Evolutionary conservation across 2,329 filamentous ascomycete species (phyloP).

Genomic region (Monosporascus cannonballus): DNA sequence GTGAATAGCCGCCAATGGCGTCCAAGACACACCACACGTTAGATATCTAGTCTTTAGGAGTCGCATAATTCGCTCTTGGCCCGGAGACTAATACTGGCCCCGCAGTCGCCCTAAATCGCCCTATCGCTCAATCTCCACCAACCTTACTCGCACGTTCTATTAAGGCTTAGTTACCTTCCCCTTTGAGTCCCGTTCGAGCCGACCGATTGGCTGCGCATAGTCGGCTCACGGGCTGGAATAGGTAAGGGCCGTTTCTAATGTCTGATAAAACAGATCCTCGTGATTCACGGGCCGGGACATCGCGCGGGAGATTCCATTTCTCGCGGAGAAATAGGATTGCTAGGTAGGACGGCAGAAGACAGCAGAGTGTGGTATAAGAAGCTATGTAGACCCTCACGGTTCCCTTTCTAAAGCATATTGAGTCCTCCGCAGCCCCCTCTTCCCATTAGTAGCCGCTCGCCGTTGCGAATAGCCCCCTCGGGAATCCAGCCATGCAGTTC

Average conservation of each 20-base stretch:
- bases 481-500: constrained; percentile 12
- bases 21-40: background rate
- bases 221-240: constrained; percentile 15
- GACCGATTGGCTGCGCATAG: constrained; percentile 2
- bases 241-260: constrained; percentile 7
- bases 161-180: constrained; percentile 15
- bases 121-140: constrained; percentile 13
- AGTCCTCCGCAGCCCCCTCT: background rate
- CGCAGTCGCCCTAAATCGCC: constrained; percentile 5
- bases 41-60: background rate
- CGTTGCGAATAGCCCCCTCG: background rate
- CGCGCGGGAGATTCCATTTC: background rate
- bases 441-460: constrained; percentile 1
- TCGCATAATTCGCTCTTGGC: background rate
- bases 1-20: background rate
- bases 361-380: background rate
- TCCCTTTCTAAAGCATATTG: background rate
- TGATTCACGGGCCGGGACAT: background rate
- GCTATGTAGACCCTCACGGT: background rate
- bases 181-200: constrained; percentile 8
- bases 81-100: background rate
- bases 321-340: background rate
- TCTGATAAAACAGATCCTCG: background rate
- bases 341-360: background rate
- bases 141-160: constrained; percentile 20